Evolutionary conservation across 2,329 filamentous ascomycete species (phyloP), one percentile per base, ranked within the genome.

Genomic region (Phyllosticta citribraziliensis): DNA sequence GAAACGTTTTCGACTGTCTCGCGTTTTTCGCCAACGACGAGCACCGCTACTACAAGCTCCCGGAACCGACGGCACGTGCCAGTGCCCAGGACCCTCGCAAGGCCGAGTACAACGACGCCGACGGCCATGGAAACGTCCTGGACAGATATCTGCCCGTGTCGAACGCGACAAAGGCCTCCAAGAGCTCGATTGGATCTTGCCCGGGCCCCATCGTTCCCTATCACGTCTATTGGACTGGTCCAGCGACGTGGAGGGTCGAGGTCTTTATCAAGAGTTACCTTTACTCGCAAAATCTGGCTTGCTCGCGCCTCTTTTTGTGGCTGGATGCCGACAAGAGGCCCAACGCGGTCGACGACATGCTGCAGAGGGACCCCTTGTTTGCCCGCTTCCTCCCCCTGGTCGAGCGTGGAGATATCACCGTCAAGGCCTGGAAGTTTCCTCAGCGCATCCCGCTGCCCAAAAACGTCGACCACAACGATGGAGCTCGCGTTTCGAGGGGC

Each of bases 181-280:
- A 75, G 56, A 66, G 71, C 2, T 73, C 68, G 10, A 73, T 78
- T 47, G 80, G 80, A n/a, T 74, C 75, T 25, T 83, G 81, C 64
- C 74, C 79, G 52, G 81, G 81, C 1, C 80, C 80, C n/a, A 80
- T 82, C 64, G 75, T 82, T 30, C 80, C 80, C 3, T 82, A 80
- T 57, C 81, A 83, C 65, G 76, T 78, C 27, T 83, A 82, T 74
- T 83, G 81, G 81, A 81, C 80, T 8, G 81, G 81, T 3, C 78
- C 80, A 9, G 80, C 80, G 3, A 82, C 80, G 3, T 83, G 81
- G 81, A 73, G 81, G 52, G 78, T 83, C 52, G 81, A 83, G 65
- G 72, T 80, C 30, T 83, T 83, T 65, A 72, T 83, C 72, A 83
- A 83, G 71, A 78, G 78, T 60, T 81, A 83, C 66, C 75, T 83